These are phyloP conservation scores for Ichthyophthirius multifiliis DNA, from an alignment of 169 alveolate species.

Conservation along the genomic window DNA sequence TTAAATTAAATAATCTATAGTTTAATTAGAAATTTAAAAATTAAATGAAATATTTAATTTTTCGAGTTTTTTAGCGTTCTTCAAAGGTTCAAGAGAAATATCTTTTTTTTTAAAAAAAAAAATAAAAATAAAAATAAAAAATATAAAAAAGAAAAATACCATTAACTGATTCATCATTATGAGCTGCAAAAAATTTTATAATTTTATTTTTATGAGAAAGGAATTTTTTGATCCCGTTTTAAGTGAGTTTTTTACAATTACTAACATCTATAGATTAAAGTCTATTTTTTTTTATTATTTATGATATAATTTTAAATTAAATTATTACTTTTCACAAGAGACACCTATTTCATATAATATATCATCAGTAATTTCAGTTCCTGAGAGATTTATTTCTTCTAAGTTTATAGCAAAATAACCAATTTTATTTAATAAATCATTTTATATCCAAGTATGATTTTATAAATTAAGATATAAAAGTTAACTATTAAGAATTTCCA, in stretches of 20 bases:
- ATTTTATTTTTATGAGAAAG: background rate
- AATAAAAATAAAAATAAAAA: background rate
- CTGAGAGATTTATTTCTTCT: slow-evolving; percentile 25
- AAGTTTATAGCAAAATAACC: slow-evolving; percentile 38
- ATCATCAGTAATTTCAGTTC: slow-evolving; percentile 35
- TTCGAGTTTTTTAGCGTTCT: background rate
- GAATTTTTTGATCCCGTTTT: slow-evolving; percentile 16
- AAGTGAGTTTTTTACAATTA: slow-evolving; percentile 15
- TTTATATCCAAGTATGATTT: slow-evolving; percentile 39
- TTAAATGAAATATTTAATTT: background rate
- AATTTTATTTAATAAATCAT: slow-evolving; percentile 27
- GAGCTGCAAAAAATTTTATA: background rate
- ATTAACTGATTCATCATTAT: background rate
- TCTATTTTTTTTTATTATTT: background rate
- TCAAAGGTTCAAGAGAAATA: background rate
- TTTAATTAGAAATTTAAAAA: background rate
- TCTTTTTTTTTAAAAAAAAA: background rate
- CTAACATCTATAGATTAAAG: slow-evolving; percentile 16
- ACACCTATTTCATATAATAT: slow-evolving; percentile 22
- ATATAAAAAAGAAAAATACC: background rate
- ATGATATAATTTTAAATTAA: background rate
- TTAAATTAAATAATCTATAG: background rate
- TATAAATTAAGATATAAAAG: slow-evolving; percentile 14
- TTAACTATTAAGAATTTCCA: slow-evolving; percentile 10
- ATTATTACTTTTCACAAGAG: slow-evolving; percentile 18